phyloP scores from a whole-genome alignment of 192 early-diverging fungal genomes.

The Backusella tuberculispora region DNA sequence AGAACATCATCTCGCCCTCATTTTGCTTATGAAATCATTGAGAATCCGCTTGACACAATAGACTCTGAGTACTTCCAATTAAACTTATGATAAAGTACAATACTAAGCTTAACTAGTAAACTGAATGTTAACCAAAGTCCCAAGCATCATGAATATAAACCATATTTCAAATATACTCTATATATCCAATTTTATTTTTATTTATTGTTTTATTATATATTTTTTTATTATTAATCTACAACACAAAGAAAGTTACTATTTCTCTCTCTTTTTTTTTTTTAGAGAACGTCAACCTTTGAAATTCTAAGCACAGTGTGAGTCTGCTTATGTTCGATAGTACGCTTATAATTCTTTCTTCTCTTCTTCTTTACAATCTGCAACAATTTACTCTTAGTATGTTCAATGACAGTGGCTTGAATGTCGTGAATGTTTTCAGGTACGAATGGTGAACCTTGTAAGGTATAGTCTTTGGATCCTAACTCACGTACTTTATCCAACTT shows the following conservation, averaged over 20 bases:
- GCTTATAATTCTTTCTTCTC: constrained; percentile 76
- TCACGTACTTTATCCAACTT: constrained; percentile 86
- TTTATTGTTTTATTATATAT: neutral
- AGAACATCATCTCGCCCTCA: no score
- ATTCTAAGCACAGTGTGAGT: constrained; percentile 77
- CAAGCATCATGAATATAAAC: no score
- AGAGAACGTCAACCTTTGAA: constrained; percentile 62
- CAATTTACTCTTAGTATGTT: constrained; percentile 82
- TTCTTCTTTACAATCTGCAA: constrained; percentile 80
- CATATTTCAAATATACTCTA: no score
- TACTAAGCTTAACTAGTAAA: no score
- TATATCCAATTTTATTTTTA: no score
- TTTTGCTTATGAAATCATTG: no score
- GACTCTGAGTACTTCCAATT: no score
- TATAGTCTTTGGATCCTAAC: constrained; percentile 81
- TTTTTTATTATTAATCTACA: constrained; percentile 9
- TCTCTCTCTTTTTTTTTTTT: neutral
- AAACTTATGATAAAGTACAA: no score
- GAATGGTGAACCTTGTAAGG: constrained; percentile 85
- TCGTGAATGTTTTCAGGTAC: constrained; percentile 71
- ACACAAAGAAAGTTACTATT: no score
- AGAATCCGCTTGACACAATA: no score
- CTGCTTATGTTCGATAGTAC: constrained; percentile 69
- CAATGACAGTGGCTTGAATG: constrained; percentile 87
- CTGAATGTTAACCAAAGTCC: no score